Conservation (phyloP, 345 rosid species). For the Brassica carinata region DNA sequence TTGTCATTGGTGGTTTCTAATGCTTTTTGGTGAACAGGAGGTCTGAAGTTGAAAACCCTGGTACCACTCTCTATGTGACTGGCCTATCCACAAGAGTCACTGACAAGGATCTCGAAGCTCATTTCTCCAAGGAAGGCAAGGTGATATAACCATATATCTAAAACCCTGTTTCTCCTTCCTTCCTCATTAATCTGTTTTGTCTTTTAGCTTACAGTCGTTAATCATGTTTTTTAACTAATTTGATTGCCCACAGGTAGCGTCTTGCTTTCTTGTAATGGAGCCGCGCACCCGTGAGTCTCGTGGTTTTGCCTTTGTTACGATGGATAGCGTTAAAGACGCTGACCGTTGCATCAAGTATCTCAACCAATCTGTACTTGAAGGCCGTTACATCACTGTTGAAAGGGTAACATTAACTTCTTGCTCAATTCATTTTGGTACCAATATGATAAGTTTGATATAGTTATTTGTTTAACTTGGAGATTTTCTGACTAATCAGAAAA, state of each 20-base stretch:
- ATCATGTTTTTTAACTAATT: background rate
- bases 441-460: conserved; percentile 13
- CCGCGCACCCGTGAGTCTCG: conserved; percentile 95
- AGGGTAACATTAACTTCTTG: conserved; percentile 63
- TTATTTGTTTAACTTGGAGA: conserved; percentile 74
- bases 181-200: background rate
- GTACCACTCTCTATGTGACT: conserved; percentile 91
- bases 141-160: conserved; percentile 39
- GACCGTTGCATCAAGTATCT: conserved; percentile 89
- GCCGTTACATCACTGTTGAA: conserved; percentile 96
- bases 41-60: conserved; percentile 56
- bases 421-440: conserved; percentile 22
- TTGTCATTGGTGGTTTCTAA: background rate
- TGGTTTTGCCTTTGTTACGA: conserved; percentile 94
- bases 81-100: conserved; percentile 93
- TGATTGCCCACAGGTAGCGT: conserved; percentile 60
- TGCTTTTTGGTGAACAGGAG: conserved; percentile 54
- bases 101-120: conserved; percentile 85
- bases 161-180: background rate
- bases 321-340: conserved; percentile 81
- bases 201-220: background rate
- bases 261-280: conserved; percentile 92
- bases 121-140: conserved; percentile 98
- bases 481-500: conserved; percentile 93
- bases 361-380: conserved; percentile 94